Evolutionary conservation across 371 early-diverging fungal species (phyloP), one percentile per base, ranked within the genome.

Genomic region (Dichotomocladium elegans): DNA sequence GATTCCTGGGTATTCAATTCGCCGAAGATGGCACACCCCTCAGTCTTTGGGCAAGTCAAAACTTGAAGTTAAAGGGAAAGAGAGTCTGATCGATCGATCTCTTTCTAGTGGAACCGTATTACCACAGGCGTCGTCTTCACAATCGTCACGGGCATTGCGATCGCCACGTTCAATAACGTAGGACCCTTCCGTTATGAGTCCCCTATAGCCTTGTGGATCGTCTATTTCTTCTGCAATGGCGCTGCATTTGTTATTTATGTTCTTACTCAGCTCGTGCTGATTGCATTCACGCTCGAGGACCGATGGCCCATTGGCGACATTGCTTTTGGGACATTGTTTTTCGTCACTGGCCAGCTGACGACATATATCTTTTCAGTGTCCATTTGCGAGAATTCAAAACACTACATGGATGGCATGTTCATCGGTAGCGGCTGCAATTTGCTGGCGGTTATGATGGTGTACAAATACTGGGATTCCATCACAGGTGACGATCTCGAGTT

Each of bases 391-490:
- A 64, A 80, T 33, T 80, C 85, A 26, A 85, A 86, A 56, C 95
- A 95, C 70, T 94, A 93, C 59, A 67, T 95, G 27, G 95, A 95
- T 69, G 95, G 95, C 15, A 57, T 90, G 58, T 94, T 94, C 78
- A 91, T 94, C 72, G 90, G 89, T 19, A 76, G 79, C 8, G 87
- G 86, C 30, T 90, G 77, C 63, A 89, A 84, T 28, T 70, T 94
- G 50, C 71, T 94, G 37, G 80, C 87, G 8, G 92, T 94, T 28
- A 94, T 94, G 95, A 93, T 94, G 93, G 84, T 94, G 5, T 94
- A 94, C 80, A 94, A 94, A 66, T 94, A 88, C 70, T 94, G 95
- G 95, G 94, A 94, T 67, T 83, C 85, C 4, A 94, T 94, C 60
- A 94, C 95, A 27, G 91, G 90, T 64, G 95, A 94, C 62, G 95